Percentiles rank a stretch among this genome's conserved stretches.
These are phyloP conservation scores for Monosporascus sp. DNA, from an alignment of 2,329 filamentous ascomycete species.

Conservation along the genomic window DNA sequence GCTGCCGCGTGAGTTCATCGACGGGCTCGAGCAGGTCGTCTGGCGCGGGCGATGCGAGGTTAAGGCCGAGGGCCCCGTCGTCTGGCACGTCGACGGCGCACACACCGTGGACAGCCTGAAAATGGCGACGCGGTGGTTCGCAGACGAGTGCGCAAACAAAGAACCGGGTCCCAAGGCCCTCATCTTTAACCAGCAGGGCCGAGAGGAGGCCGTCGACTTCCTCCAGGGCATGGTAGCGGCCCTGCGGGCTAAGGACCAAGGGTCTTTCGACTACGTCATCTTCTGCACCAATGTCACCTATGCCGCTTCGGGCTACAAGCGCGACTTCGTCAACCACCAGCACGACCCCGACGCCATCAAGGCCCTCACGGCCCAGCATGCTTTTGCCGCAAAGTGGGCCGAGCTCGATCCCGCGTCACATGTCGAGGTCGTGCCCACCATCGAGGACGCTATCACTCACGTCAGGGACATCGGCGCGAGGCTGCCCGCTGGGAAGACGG, in stretches of 20 bases:
- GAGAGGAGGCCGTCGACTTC: constrained; percentile 48
- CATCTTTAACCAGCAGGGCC: constrained; percentile 83
- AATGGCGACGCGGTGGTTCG: constrained; percentile 79
- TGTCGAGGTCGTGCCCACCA: constrained; percentile 44
- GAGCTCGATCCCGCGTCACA: constrained; percentile 40
- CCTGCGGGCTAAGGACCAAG: constrained; percentile 24
- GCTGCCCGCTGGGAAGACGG: constrained; percentile 27
- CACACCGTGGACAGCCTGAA: constrained; percentile 89
- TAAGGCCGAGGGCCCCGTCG: constrained; percentile 49
- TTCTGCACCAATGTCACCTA: constrained; percentile 76
- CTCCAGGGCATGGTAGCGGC: constrained; percentile 41
- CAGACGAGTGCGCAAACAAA: constrained; percentile 35
- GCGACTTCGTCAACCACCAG: constrained; percentile 53
- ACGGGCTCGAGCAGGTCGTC: constrained; percentile 68
- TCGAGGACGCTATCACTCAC: constrained; percentile 50
- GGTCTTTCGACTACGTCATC: constrained; percentile 64
- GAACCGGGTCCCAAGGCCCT: constrained; percentile 41
- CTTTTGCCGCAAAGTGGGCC: constrained; percentile 47
- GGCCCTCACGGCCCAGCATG: constrained; percentile 47
- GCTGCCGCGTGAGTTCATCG: constrained; percentile 60
- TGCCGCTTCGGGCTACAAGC: constrained; percentile 45
- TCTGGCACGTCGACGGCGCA: constrained; percentile 89
- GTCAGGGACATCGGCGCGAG: constrained; percentile 32
- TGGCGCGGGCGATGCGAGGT: constrained; percentile 76
- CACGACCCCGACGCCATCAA: constrained; percentile 46